These are phyloP conservation scores for Neurospora discreta DNA, from an alignment of 495 filamentous ascomycete genomes.

Conservation along the genomic window DNA sequence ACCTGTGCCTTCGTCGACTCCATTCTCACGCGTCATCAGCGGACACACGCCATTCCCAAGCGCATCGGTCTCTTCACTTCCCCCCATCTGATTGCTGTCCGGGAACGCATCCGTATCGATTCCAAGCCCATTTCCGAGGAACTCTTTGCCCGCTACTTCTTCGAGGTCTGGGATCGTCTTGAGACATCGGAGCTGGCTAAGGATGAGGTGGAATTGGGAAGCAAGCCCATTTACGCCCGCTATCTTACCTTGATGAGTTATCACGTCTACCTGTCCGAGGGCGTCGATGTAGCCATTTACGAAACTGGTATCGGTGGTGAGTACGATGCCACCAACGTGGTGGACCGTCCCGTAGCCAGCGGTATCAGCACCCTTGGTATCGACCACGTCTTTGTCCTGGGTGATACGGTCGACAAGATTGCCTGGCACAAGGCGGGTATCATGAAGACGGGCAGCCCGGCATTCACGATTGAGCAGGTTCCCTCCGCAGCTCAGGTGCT, in stretches of 20 bases:
- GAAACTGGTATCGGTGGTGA: conserved; percentile 93
- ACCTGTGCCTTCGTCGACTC: conserved; percentile 59
- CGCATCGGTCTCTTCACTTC: conserved; percentile 82
- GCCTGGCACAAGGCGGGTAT: conserved; percentile 97
- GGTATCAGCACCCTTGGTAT: conserved; percentile 83
- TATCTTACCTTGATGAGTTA: conserved; percentile 86
- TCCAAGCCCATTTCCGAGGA: conserved; percentile 62
- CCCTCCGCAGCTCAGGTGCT: conserved; percentile 58
- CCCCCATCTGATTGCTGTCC: conserved; percentile 76
- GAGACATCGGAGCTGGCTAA: conserved; percentile 26
- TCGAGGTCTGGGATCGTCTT: conserved; percentile 76
- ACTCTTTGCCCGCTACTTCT: conserved; percentile 75
- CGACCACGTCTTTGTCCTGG: conserved; percentile 73
- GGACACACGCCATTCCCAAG: conserved; percentile 19
- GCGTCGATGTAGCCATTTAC: conserved; percentile 72
- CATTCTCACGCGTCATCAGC: conserved; percentile 34
- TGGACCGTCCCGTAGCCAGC: conserved; percentile 56
- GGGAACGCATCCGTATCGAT: conserved; percentile 81
- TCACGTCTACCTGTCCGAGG: conserved; percentile 72
- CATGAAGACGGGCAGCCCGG: conserved; percentile 60
- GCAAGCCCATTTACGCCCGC: conserved; percentile 80
- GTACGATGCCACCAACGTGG: conserved; percentile 89
- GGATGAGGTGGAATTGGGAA: conserved; percentile 17
- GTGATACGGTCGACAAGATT: conserved; percentile 77
- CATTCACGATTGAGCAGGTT: conserved; percentile 66